Evolutionary conservation across 2,329 filamentous ascomycete genomes (phyloP).

Genomic region (Pyrenophora tritici-repentis): DNA sequence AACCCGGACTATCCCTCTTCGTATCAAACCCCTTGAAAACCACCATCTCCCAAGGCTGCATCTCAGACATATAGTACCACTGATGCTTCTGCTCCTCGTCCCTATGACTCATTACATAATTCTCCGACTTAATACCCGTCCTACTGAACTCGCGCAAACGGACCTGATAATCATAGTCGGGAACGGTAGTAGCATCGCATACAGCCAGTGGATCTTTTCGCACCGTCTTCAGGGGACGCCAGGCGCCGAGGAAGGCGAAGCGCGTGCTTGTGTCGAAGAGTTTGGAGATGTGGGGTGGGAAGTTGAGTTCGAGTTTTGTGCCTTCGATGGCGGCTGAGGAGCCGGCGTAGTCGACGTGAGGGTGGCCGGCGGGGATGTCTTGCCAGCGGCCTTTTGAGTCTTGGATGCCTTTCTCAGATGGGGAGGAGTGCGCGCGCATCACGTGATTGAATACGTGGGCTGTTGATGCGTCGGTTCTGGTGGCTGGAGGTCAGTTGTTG

Average conservation of each 20-base stretch:
- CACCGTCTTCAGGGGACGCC: conserved; percentile 34
- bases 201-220: conserved; percentile 34
- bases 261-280: conserved; percentile 17
- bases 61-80: conserved; percentile 37
- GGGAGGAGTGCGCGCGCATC: conserved; percentile 54
- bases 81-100: conserved; percentile 18
- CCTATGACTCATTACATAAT: conserved; percentile 26
- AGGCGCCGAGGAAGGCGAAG: conserved; percentile 37
- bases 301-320: conserved; percentile 22
- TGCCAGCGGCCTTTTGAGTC: conserved; percentile 54
- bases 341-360: conserved; percentile 29
- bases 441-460: conserved; percentile 44
- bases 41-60: conserved; percentile 28
- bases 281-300: conserved; percentile 13
- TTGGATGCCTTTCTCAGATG: conserved; percentile 48
- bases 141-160: conserved; percentile 21
- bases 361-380: conserved; percentile 26
- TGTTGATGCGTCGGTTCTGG: conserved; percentile 21
- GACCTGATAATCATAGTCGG: conserved; percentile 24
- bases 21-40: conserved; percentile 37
- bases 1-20: conserved; percentile 18
- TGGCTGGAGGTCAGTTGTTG: not conserved
- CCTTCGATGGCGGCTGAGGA: conserved; percentile 11
- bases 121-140: conserved; percentile 20
- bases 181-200: conserved; percentile 23